A percentile compares a stretch with the other conserved stretches of the same genome.
phyloP scores from a whole-genome alignment of 768 basidiomycete species.

The Panus rudis region DNA sequence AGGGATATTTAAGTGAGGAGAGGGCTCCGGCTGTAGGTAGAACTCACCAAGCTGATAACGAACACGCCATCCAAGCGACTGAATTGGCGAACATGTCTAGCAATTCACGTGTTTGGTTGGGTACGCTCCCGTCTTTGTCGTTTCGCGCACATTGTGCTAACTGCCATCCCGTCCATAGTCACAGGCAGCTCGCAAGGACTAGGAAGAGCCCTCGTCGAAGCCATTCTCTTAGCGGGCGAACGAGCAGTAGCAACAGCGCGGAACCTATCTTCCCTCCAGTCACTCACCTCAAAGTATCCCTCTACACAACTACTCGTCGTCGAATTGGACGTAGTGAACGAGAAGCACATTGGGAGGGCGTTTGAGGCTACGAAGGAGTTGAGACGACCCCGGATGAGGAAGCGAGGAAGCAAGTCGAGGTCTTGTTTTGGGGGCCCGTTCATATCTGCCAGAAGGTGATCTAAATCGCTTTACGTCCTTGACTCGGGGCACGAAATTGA shows the following conservation, averaged over 20 bases:
- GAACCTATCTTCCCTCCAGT: slow-evolving; percentile 16
- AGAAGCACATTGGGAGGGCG: slow-evolving; percentile 11
- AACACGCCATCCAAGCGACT: no score
- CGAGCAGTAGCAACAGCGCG: slow-evolving; percentile 29
- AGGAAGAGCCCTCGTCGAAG: slow-evolving; percentile 25
- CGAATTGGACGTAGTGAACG: slow-evolving; percentile 24
- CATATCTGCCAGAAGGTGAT: slow-evolving; percentile 30
- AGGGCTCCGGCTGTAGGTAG: no score
- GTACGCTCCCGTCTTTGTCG: no score
- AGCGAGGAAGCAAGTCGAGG: slow-evolving; percentile 32
- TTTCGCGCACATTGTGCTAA: no score
- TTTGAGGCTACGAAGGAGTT: slow-evolving; percentile 10
- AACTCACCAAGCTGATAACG: no score
- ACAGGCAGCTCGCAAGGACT: slow-evolving; percentile 30
- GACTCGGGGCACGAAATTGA: slow-evolving; percentile 13
- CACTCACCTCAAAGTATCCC: slow-evolving; percentile 15
- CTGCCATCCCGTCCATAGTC: no score
- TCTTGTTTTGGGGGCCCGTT: slow-evolving; percentile 39
- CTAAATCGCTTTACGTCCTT: neutral
- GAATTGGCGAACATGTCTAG: no score
- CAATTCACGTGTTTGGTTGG: no score
- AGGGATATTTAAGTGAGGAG: no score
- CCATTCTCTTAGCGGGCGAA: slow-evolving; percentile 25
- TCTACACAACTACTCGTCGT: slow-evolving; percentile 23
- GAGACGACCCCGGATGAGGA: slow-evolving; percentile 28